Conservation (phyloP, 1,284 basidiomycete species). For the Heliocybe sulcata region DNA sequence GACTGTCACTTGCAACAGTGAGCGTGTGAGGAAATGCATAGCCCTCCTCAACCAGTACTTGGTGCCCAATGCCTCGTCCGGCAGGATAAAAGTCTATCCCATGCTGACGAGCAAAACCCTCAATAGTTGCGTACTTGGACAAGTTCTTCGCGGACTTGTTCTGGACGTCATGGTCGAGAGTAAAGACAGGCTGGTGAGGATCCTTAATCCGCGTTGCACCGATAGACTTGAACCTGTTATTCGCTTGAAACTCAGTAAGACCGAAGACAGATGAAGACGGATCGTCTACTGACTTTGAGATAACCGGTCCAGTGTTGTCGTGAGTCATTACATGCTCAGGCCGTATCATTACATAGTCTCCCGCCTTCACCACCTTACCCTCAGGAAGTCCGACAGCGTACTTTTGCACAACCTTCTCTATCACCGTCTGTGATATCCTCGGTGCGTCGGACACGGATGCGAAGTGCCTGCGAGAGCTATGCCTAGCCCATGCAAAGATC, state of each 20-base stretch:
- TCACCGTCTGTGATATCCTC: slow-evolving; percentile 75
- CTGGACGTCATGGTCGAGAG: slow-evolving; percentile 97
- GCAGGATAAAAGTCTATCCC: slow-evolving; percentile 95
- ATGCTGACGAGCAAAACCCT: slow-evolving; percentile 84
- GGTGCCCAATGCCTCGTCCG: slow-evolving; percentile 97
- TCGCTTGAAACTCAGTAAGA: background rate
- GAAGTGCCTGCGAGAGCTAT: slow-evolving; percentile 18
- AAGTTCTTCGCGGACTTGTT: slow-evolving; percentile 95
- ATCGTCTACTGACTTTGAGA: slow-evolving; percentile 71
- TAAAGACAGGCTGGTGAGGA: slow-evolving; percentile 87
- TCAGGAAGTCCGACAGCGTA: slow-evolving; percentile 86
- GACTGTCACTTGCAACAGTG: slow-evolving; percentile 93
- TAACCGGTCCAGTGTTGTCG: slow-evolving; percentile 97
- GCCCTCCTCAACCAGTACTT: slow-evolving; percentile 92
- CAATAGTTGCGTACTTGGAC: slow-evolving; percentile 89
- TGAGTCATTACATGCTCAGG: slow-evolving; percentile 98
- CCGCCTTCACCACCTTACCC: slow-evolving; percentile 78
- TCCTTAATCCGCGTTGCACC: slow-evolving; percentile 85
- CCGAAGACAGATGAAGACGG: slow-evolving; percentile 1
- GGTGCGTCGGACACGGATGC: slow-evolving; percentile 25
- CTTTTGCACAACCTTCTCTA: slow-evolving; percentile 98
- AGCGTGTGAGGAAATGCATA: slow-evolving; percentile 93
- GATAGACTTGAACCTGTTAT: slow-evolving; percentile 84
- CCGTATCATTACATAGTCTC: slow-evolving; percentile 99
- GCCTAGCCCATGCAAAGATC: background rate